A percentile compares a stretch with the other conserved stretches of the same genome.
Conservation (phyloP, 768 basidiomycete species). For the Clathrus columnatus region DNA sequence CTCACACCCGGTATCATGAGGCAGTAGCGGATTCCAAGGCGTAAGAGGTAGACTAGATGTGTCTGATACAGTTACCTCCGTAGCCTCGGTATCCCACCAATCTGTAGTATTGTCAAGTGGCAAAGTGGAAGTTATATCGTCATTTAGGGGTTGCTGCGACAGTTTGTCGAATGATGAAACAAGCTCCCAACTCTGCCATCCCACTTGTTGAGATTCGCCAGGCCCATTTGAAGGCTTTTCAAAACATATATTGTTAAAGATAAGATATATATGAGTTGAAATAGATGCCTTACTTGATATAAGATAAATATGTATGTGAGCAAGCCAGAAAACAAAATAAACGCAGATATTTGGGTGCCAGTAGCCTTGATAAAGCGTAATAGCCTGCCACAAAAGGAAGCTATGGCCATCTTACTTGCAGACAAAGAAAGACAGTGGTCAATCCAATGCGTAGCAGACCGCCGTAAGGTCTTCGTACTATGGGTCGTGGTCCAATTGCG, state of each 20-base stretch:
- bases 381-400: constrained; percentile 24
- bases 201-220: background rate
- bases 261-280: constrained; percentile 51
- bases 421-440: too few species aligned
- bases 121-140: constrained; percentile 11
- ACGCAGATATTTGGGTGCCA: constrained; percentile 48
- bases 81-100: constrained; percentile 59
- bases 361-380: constrained; percentile 46
- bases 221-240: constrained; percentile 12
- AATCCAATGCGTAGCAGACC: too few species aligned
- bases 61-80: constrained; percentile 35
- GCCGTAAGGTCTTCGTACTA: too few species aligned
- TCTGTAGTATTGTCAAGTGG: constrained; percentile 27
- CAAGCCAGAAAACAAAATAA: constrained; percentile 60
- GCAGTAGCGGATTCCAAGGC: constrained; percentile 67
- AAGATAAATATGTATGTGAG: constrained; percentile 74
- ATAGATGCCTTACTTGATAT: constrained; percentile 88
- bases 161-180: constrained; percentile 1
- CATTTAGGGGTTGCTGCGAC: constrained; percentile 13
- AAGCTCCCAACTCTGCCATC: constrained; percentile 10
- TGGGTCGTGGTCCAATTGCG: too few species aligned
- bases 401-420: constrained; percentile 27
- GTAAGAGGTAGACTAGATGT: constrained; percentile 70
- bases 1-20: constrained; percentile 70
- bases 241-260: background rate